Evolutionary conservation across 2,329 filamentous ascomycete genomes (phyloP).

Genomic region (Neofusicoccum laricinum): DNA sequence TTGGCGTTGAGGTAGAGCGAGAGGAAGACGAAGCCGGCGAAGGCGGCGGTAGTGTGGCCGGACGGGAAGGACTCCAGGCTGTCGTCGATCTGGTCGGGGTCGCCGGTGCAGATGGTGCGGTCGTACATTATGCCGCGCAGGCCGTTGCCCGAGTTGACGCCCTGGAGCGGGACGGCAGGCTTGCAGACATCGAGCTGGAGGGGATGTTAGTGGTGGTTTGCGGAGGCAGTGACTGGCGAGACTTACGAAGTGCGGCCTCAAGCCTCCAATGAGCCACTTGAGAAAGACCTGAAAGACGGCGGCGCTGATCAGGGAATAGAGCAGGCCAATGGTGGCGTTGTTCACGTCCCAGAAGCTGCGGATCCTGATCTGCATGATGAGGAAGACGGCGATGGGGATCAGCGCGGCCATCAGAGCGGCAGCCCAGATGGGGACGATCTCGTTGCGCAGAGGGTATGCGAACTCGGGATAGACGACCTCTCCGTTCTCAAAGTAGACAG

Average conservation of each 20-base stretch:
- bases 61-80: conserved; percentile 69
- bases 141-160: conserved; percentile 48
- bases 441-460: conserved; percentile 65
- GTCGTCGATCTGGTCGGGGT: conserved; percentile 64
- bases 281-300: conserved; percentile 76
- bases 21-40: conserved; percentile 68
- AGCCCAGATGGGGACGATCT: conserved; percentile 68
- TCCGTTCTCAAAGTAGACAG: conserved; percentile 63
- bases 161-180: conserved; percentile 51
- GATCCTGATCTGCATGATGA: conserved; percentile 65
- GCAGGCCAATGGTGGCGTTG: conserved; percentile 66
- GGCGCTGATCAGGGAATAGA: conserved; percentile 67
- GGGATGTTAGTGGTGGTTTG: conserved; percentile 44
- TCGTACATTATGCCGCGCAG: conserved; percentile 65
- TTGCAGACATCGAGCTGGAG: conserved; percentile 66
- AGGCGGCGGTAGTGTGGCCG: conserved; percentile 71
- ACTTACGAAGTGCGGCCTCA: conserved; percentile 40
- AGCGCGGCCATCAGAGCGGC: conserved; percentile 64
- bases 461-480: conserved; percentile 70
- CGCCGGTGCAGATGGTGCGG: conserved; percentile 66
- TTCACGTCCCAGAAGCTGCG: conserved; percentile 55
- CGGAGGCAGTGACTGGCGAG: not conserved
- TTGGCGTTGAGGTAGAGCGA: conserved; percentile 76
- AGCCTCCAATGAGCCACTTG: conserved; percentile 71
- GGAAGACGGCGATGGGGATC: conserved; percentile 63